Evolutionary conservation across 805 yeast species (phyloP), one percentile per base, ranked within the genome.

Genomic region (Ogataea nakhonphanomensis): DNA sequence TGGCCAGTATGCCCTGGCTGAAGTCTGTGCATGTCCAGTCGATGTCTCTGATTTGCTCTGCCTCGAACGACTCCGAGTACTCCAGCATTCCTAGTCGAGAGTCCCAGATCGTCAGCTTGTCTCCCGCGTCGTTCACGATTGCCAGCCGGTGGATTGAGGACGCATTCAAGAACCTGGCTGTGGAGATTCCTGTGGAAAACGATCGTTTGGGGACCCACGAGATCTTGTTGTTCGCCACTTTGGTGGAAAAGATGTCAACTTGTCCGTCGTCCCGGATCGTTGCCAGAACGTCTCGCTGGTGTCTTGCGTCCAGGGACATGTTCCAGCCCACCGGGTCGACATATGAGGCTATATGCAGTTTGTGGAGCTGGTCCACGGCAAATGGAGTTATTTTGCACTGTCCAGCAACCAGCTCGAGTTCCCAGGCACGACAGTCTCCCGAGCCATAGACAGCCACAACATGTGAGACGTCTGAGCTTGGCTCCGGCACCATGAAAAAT

Each of bases 21-120:
- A 66, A 71, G 9, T 68, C 69, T 1, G 82, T 79, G 38, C 82
- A 74, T 0, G 95, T 84, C 97, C 97, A 90, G 62, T 90, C 97
- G 21, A 90, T 67, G 58, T 89, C 96, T 17, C 70, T 61, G 7
- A 89, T 78, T 4, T 42, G 28, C 8, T 54, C 54, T 3, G 49
- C 55, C 1, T 61, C 57, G 44, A 68, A 74, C 2, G 46, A 41
- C 48, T 77, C 79, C 31, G 67, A 69, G 50, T 76, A 84, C 55
- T 85, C 95, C 38, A 86, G 61, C 1, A 84, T 78, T 4, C 81
- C 76, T 23, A 81, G 69, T 32, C 71, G 71, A 26, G 81, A 66
- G 59, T 89, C 95, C 95, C 96, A 91, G n/a, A 90, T 76, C 0
- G 81, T 67, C 30, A 91, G 59, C 28, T 65, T 64, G 29, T 62